These are phyloP conservation scores for Ceratocystis colombiana DNA, from an alignment of 2,329 filamentous ascomycete genomes.

Conservation along the genomic window DNA sequence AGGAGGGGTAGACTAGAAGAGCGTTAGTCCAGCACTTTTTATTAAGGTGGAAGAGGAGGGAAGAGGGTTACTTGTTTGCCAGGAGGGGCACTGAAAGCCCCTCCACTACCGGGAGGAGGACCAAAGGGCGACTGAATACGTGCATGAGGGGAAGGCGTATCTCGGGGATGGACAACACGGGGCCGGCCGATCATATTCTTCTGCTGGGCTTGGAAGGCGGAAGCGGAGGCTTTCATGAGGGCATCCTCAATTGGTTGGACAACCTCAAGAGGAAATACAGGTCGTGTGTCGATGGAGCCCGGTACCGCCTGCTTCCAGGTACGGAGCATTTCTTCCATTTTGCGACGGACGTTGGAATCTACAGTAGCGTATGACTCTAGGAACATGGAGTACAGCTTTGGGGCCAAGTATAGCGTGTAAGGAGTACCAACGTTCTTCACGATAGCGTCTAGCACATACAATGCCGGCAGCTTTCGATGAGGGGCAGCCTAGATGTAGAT, in stretches of 20 bases:
- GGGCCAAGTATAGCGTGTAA: conserved; percentile 89
- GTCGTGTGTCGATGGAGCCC: conserved; percentile 81
- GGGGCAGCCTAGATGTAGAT: conserved; percentile 59
- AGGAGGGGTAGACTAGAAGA: conserved; percentile 13
- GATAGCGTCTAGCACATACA: conserved; percentile 96
- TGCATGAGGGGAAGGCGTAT: conserved; percentile 38
- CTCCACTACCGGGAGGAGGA: conserved; percentile 10
- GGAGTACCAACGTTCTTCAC: conserved; percentile 98
- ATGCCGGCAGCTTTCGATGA: conserved; percentile 80
- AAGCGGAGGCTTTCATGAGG: conserved; percentile 66
- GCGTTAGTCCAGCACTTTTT: background rate
- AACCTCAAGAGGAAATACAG: conserved; percentile 79
- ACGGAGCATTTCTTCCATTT: conserved; percentile 93
- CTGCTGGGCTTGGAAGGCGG: conserved; percentile 50
- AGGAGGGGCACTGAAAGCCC: conserved; percentile 8
- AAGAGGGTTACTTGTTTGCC: conserved; percentile 21
- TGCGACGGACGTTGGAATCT: conserved; percentile 68
- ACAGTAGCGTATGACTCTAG: conserved; percentile 94
- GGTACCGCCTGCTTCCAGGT: conserved; percentile 98
- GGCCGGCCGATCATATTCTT: conserved; percentile 41
- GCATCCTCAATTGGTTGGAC: conserved; percentile 90
- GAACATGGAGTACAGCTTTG: conserved; percentile 85
- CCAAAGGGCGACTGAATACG: conserved; percentile 12
- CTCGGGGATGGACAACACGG: conserved; percentile 51
- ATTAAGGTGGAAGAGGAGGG: background rate